Evolutionary conservation across 2,329 filamentous ascomycete genomes (phyloP).

Genomic region (Aspergillus sp.): DNA sequence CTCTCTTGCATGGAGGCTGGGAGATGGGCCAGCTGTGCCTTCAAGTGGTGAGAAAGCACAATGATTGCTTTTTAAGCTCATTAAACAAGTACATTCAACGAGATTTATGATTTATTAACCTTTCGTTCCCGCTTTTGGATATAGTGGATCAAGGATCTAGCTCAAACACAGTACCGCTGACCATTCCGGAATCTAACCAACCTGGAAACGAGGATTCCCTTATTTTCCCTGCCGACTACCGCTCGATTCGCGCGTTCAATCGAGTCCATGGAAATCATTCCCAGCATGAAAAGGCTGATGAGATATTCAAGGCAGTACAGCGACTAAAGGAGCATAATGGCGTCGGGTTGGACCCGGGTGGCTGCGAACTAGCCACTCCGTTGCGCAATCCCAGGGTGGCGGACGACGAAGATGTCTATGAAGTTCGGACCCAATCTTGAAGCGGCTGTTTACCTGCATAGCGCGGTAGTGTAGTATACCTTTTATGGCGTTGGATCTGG

Average conservation of each 20-base stretch:
- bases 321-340: constrained; percentile 54
- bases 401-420: constrained; percentile 52
- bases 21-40: constrained; percentile 59
- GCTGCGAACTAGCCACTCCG: constrained; percentile 54
- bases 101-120: constrained; percentile 20
- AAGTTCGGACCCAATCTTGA: constrained; percentile 12
- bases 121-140: constrained; percentile 10
- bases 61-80: constrained; percentile 23
- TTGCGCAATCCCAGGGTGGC: constrained; percentile 51
- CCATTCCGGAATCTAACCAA: constrained; percentile 46
- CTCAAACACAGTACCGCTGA: constrained; percentile 28
- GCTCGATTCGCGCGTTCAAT: constrained; percentile 41
- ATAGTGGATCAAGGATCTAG: constrained; percentile 16
- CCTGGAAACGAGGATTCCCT: constrained; percentile 31
- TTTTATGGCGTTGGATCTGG: neutral
- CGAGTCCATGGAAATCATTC: constrained; percentile 44
- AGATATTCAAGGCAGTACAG: constrained; percentile 47
- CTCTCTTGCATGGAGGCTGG: constrained; percentile 56
- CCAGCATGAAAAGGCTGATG: constrained; percentile 47
- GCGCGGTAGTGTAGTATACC: neutral
- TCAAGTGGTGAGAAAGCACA: constrained; percentile 54
- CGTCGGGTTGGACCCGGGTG: constrained; percentile 54
- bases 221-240: constrained; percentile 37
- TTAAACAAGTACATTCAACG: constrained; percentile 3
- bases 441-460: neutral